phyloP scores from a whole-genome alignment of 2,329 filamentous ascomycete genomes.

The Dactylonectria estremocensis region DNA sequence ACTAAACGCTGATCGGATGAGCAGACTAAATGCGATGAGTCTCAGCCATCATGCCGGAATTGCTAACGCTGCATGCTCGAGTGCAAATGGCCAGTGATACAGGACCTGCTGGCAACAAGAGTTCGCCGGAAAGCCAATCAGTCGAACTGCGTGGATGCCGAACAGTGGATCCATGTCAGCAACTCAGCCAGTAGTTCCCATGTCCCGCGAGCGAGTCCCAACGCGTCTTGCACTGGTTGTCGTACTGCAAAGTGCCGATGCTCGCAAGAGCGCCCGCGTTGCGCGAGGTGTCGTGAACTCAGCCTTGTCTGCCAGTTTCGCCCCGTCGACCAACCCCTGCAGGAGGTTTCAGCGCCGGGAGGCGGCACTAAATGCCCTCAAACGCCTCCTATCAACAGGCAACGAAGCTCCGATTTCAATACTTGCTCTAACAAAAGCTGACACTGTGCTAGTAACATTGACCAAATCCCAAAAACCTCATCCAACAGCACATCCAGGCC shows the following conservation, averaged over 20 bases:
- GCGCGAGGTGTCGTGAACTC: neutral
- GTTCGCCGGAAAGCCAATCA: neutral
- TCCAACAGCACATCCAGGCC: slow-evolving; percentile 16
- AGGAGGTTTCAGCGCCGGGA: too few relatives aligned
- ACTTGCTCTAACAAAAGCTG: neutral
- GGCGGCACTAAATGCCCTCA: too few relatives aligned
- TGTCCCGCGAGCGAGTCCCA: neutral
- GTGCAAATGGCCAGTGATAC: slow-evolving; percentile 20
- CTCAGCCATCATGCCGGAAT: slow-evolving; percentile 14
- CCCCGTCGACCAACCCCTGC: neutral
- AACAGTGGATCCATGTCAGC: neutral
- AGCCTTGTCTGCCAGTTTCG: neutral
- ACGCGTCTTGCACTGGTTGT: neutral
- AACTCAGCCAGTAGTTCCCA: neutral
- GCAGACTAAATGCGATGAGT: slow-evolving; percentile 21
- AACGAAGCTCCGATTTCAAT: neutral
- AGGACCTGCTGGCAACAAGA: slow-evolving; percentile 5
- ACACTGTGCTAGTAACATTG: neutral
- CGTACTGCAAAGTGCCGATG: neutral
- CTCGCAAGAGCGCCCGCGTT: slow-evolving; percentile 7
- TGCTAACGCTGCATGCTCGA: slow-evolving; percentile 17
- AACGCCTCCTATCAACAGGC: neutral
- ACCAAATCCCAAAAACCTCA: slow-evolving; percentile 3
- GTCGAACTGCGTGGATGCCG: neutral
- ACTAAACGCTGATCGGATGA: neutral